Percentiles rank a stretch among this genome's conserved stretches.
These are phyloP conservation scores for Zygotorulaspora mrakii DNA, from an alignment of 1,139 yeast species.

Conservation along the genomic window DNA sequence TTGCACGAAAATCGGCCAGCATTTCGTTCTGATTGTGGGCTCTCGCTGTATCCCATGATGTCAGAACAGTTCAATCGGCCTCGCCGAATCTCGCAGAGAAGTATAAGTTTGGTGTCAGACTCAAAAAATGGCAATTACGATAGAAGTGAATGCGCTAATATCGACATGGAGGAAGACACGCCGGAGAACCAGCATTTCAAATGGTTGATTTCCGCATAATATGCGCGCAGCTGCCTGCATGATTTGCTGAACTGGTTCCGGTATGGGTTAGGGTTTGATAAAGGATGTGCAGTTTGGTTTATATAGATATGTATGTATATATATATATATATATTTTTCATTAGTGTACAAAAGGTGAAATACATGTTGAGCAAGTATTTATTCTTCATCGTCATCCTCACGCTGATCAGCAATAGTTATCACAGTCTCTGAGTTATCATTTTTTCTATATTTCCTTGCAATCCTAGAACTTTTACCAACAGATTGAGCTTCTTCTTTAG, in stretches of 20 bases:
- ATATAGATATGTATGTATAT: not conserved
- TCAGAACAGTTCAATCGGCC: conserved; percentile 22
- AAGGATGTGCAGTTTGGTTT: not conserved
- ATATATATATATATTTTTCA: conserved; percentile 3
- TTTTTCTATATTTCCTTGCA: conserved; percentile 59
- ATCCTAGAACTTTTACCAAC: conserved; percentile 65
- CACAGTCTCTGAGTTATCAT: conserved; percentile 50
- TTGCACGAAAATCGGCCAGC: conserved; percentile 6
- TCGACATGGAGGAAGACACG: conserved; percentile 26
- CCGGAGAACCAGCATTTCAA: conserved; percentile 25
- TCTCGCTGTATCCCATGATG: conserved; percentile 13
- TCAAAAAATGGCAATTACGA: conserved; percentile 28
- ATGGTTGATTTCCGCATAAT: conserved; percentile 17
- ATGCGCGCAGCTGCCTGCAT: not conserved
- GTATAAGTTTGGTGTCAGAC: conserved; percentile 30
- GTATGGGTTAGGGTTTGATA: conserved; percentile 1
- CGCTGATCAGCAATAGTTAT: conserved; percentile 60
- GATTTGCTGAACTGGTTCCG: not conserved
- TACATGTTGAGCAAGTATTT: conserved; percentile 18
- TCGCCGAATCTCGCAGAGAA: conserved; percentile 29
- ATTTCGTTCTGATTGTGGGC: conserved; percentile 6
- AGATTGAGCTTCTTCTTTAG: conserved; percentile 53
- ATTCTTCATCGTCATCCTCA: conserved; percentile 49
- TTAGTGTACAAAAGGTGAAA: conserved; percentile 13
- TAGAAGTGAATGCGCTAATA: conserved; percentile 18